These are phyloP conservation scores for Sequoiadendron giganteum DNA, from an alignment of 75 land plant species.

Conservation along the genomic window DNA sequence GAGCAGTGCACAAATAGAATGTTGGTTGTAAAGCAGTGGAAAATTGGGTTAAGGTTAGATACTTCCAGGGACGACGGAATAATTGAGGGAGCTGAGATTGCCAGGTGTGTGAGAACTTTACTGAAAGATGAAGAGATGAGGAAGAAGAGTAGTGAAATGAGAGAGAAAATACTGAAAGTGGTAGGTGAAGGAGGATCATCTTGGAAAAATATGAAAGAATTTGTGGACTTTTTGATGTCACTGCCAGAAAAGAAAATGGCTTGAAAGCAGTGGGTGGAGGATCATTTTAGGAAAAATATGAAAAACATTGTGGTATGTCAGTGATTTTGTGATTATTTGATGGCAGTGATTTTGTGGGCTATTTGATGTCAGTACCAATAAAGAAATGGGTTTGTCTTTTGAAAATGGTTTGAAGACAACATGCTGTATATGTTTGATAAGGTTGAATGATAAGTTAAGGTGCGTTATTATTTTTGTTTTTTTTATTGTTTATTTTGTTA, in stretches of 20 bases:
- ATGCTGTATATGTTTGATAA: too few relatives aligned
- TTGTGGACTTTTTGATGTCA: constrained; percentile 12
- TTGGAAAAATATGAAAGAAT: constrained; percentile 18
- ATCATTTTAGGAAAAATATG: too few relatives aligned
- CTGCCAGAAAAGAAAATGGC: background rate
- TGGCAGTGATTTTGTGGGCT: too few relatives aligned
- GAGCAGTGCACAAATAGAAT: background rate
- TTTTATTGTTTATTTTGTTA: too few relatives aligned
- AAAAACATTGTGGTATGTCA: too few relatives aligned
- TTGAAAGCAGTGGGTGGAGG: too few relatives aligned
- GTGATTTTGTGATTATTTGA: too few relatives aligned
- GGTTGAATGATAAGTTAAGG: too few relatives aligned
- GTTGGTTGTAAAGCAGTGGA: background rate
- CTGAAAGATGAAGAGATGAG: background rate
- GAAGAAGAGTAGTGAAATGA: constrained; percentile 19
- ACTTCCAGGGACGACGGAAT: background rate
- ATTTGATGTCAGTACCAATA: too few relatives aligned
- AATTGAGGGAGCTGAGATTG: background rate
- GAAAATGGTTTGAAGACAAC: too few relatives aligned
- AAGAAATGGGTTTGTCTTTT: too few relatives aligned
- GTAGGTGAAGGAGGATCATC: constrained; percentile 38
- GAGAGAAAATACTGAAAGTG: constrained; percentile 23
- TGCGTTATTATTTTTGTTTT: too few relatives aligned
- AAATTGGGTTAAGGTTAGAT: background rate
- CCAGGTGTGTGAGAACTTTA: background rate